Evolutionary conservation across 331 rosid genomes (phyloP).

Genomic region (Stylosanthes scabra): DNA sequence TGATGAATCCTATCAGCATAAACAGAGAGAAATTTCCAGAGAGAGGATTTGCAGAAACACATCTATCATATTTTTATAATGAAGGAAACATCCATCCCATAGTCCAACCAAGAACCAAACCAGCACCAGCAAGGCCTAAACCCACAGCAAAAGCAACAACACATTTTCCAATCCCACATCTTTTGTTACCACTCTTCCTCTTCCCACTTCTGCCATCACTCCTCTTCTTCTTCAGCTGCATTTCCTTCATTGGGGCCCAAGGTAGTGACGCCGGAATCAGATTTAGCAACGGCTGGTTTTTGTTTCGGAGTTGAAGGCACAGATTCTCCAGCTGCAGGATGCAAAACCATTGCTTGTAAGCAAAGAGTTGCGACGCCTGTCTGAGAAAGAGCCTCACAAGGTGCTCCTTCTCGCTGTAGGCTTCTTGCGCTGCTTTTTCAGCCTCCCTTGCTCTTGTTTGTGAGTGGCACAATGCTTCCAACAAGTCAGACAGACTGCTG

Average conservation of each 20-base stretch:
- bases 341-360: constrained; percentile 85
- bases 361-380: constrained; percentile 88
- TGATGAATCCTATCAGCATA: constrained; percentile 26
- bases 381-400: constrained; percentile 67
- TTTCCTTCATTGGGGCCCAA: constrained; percentile 35
- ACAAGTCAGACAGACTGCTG: constrained; percentile 64
- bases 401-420: constrained; percentile 85
- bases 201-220: constrained; percentile 31
- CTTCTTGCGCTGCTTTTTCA: constrained; percentile 81
- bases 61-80: no score
- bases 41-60: no score
- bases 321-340: constrained; percentile 82
- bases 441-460: constrained; percentile 96
- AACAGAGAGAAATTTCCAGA: no score
- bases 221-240: constrained; percentile 48
- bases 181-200: no score
- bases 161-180: constrained; percentile 47
- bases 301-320: constrained; percentile 68
- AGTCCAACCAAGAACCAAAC: constrained; percentile 72
- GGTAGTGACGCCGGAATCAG: constrained; percentile 50
- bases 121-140: constrained; percentile 84
- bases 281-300: constrained; percentile 55
- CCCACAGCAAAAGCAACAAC: constrained; percentile 69
- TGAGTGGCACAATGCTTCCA: constrained; percentile 88
- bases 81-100: constrained; percentile 91